Conservation (phyloP, 176 grass and related monocot genomes). For the Hordeum marinum region DNA sequence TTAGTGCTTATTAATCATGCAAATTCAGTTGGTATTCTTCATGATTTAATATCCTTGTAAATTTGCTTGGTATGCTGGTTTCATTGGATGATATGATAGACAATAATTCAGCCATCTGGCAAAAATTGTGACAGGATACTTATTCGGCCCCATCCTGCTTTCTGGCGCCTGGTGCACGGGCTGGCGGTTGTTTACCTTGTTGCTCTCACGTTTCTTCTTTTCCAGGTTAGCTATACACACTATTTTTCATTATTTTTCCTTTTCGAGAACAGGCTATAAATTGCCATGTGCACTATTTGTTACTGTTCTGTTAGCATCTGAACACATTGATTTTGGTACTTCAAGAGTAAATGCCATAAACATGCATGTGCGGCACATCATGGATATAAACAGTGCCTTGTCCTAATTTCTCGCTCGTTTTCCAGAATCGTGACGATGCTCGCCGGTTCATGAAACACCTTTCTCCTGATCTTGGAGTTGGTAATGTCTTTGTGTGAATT, state of each 20-base stretch:
- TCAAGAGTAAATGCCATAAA: background rate
- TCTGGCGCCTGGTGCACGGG: conserved; percentile 97
- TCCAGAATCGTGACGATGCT: conserved; percentile 88
- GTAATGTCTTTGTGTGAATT: conserved; percentile 37
- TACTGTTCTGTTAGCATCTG: background rate
- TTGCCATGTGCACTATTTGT: background rate
- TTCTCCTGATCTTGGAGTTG: conserved; percentile 85
- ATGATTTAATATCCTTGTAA: background rate
- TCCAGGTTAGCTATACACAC: conserved; percentile 59
- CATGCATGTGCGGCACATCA: background rate
- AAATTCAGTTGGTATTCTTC: background rate
- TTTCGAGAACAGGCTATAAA: no score
- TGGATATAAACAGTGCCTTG: background rate
- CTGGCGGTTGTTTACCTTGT: conserved; percentile 95
- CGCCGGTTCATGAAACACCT: conserved; percentile 88
- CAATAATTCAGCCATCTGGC: conserved; percentile 34
- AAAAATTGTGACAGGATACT: conserved; percentile 63
- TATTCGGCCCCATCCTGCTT: conserved; percentile 94
- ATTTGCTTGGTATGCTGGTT: background rate
- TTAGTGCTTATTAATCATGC: background rate
- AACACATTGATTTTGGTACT: background rate
- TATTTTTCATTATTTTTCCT: background rate
- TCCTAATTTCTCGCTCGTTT: conserved; percentile 9
- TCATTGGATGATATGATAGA: background rate
- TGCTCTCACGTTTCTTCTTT: conserved; percentile 92